These are phyloP conservation scores for Starmerella scarabaei DNA, from an alignment of 805 yeast genomes.

Conservation along the genomic window DNA sequence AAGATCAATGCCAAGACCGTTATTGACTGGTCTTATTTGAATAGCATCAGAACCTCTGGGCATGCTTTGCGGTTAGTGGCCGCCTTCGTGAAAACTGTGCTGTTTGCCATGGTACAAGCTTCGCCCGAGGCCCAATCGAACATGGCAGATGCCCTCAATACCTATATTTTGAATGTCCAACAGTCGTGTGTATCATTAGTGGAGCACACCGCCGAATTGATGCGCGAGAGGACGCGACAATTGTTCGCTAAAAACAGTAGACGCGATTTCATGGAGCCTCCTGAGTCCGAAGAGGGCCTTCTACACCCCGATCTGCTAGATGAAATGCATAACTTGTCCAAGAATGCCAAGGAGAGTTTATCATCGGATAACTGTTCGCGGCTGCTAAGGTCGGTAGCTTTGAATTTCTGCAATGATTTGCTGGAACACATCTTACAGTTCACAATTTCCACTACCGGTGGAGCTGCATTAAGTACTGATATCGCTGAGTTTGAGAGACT, in stretches of 20 bases:
- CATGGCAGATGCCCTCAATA: conserved; percentile 48
- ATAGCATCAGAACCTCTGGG: conserved; percentile 39
- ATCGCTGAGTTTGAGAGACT: conserved; percentile 56
- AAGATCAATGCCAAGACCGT: conserved; percentile 22
- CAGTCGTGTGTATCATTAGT: conserved; percentile 56
- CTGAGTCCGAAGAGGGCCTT: conserved; percentile 27
- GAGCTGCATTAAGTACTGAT: conserved; percentile 69
- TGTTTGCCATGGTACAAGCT: conserved; percentile 57
- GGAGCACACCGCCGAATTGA: conserved; percentile 42
- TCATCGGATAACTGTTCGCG: conserved; percentile 38
- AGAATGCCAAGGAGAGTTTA: conserved; percentile 30
- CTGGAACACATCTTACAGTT: conserved; percentile 63
- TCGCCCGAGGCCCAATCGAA: conserved; percentile 41
- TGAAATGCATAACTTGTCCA: conserved; percentile 36
- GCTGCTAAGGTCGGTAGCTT: conserved; percentile 45
- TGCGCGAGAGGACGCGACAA: conserved; percentile 38
- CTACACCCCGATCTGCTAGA: conserved; percentile 35
- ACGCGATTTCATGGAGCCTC: conserved; percentile 43
- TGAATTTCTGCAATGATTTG: conserved; percentile 42
- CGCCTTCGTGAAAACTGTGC: conserved; percentile 57
- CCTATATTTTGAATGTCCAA: conserved; percentile 35
- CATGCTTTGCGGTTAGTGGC: conserved; percentile 56
- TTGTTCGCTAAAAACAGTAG: conserved; percentile 55
- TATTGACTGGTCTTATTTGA: conserved; percentile 37
- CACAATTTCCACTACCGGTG: conserved; percentile 70